Percentiles rank a stretch among this genome's conserved stretches.
These are phyloP conservation scores for Colletotrichum chlorophyti DNA, from an alignment of 2,329 filamentous ascomycete genomes.

Conservation along the genomic window DNA sequence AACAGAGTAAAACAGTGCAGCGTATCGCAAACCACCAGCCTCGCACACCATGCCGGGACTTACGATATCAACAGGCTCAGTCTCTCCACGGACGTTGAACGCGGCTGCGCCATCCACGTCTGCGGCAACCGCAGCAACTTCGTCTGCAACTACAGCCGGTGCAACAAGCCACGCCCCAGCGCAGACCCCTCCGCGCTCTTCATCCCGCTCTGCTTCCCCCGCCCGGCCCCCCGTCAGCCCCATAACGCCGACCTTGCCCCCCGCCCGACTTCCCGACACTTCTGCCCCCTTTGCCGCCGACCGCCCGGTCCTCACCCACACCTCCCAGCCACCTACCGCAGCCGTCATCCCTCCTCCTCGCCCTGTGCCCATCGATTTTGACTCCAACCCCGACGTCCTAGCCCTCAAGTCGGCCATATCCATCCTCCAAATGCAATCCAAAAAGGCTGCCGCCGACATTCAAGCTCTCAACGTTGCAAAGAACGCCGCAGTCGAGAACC, in stretches of 20 bases:
- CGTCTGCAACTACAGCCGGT: background rate
- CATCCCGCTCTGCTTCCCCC: constrained; percentile 51
- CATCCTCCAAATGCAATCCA: constrained; percentile 84
- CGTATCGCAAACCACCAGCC: constrained; percentile 11
- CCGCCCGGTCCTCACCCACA: constrained; percentile 52
- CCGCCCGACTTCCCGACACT: constrained; percentile 39
- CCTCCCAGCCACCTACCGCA: constrained; percentile 46
- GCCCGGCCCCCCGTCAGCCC: constrained; percentile 59
- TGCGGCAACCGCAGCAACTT: background rate
- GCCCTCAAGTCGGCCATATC: constrained; percentile 86
- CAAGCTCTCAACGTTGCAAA: constrained; percentile 73
- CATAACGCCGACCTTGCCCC: constrained; percentile 57
- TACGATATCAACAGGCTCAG: constrained; percentile 34
- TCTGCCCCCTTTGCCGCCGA: constrained; percentile 37
- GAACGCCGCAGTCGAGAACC: constrained; percentile 72
- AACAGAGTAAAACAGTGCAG: background rate
- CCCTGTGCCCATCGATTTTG: constrained; percentile 62
- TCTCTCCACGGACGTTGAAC: constrained; percentile 32
- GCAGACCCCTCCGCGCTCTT: constrained; percentile 26
- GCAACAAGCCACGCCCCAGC: constrained; percentile 10
- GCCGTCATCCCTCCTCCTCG: constrained; percentile 52
- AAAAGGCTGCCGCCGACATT: constrained; percentile 79
- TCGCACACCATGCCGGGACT: constrained; percentile 37
- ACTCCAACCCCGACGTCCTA: constrained; percentile 82
- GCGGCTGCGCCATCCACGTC: constrained; percentile 15